Conservation (phyloP, 257 asterid genomes). For the Penstemon davidsonii region DNA sequence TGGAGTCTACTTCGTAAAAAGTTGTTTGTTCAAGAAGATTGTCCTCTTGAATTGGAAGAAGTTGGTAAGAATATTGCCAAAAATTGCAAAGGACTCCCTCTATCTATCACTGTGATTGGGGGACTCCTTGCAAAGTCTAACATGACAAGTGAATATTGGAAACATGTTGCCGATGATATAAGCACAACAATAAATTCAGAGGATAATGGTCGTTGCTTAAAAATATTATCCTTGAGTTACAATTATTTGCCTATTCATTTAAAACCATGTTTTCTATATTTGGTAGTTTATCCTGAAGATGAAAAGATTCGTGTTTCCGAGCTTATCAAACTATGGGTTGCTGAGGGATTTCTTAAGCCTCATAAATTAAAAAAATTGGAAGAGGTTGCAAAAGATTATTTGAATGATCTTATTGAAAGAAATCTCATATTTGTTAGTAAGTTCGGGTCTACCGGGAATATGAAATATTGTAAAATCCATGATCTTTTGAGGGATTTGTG, state of each 20-base stretch:
- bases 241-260: background rate
- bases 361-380: constrained; percentile 13
- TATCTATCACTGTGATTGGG: constrained; percentile 31
- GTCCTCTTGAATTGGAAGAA: constrained; percentile 21
- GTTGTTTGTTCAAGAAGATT: constrained; percentile 17
- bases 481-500: constrained; percentile 26
- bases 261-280: constrained; percentile 28
- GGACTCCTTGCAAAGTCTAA: constrained; percentile 26
- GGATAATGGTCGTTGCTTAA: too few relatives aligned
- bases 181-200: background rate
- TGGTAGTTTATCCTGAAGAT: constrained; percentile 15
- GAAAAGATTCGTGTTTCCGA: background rate
- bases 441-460: background rate
- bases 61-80: constrained; percentile 19
- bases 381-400: constrained; percentile 11
- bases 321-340: constrained; percentile 24
- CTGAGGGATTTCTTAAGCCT: constrained; percentile 29
- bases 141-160: constrained; percentile 7
- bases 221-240: too few relatives aligned
- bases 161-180: background rate
- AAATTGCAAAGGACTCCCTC: constrained; percentile 32
- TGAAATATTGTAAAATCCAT: constrained; percentile 18
- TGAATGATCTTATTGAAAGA: constrained; percentile 21
- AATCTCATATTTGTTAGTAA: constrained; percentile 18
- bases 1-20: constrained; percentile 23